phyloP scores from a whole-genome alignment of 257 asterid species.

The Solanum sparsipilum region DNA sequence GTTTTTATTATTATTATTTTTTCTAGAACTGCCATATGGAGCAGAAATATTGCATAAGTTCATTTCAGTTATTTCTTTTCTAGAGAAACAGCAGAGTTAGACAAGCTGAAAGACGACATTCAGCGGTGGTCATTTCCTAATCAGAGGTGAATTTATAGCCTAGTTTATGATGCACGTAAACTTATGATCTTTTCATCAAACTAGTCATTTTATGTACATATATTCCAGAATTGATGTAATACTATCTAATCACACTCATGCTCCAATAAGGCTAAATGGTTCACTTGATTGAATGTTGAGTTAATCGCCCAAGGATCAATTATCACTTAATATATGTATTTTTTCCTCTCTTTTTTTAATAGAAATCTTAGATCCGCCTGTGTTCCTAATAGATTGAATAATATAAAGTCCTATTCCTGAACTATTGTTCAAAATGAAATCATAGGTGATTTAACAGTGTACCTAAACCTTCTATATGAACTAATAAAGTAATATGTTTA shows the following conservation, averaged over 20 bases:
- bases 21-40: background rate
- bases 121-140: background rate
- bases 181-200: background rate
- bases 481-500: background rate
- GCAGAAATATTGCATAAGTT: background rate
- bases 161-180: background rate
- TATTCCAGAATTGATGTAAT: background rate
- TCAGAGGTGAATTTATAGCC: background rate
- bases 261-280: background rate
- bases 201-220: background rate
- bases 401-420: background rate
- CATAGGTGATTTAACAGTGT: background rate
- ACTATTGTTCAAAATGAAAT: background rate
- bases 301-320: background rate
- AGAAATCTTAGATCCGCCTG: background rate
- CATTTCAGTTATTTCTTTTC: background rate
- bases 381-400: background rate
- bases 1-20: background rate
- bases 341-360: rapidly evolving
- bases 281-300: background rate
- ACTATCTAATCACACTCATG: background rate
- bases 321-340: background rate
- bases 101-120: background rate
- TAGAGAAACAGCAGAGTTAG: background rate
- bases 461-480: background rate